Evolutionary conservation across 2,329 filamentous ascomycete species (phyloP), one percentile per base, ranked within the genome.

Genomic region (Colletotrichum melonis): DNA sequence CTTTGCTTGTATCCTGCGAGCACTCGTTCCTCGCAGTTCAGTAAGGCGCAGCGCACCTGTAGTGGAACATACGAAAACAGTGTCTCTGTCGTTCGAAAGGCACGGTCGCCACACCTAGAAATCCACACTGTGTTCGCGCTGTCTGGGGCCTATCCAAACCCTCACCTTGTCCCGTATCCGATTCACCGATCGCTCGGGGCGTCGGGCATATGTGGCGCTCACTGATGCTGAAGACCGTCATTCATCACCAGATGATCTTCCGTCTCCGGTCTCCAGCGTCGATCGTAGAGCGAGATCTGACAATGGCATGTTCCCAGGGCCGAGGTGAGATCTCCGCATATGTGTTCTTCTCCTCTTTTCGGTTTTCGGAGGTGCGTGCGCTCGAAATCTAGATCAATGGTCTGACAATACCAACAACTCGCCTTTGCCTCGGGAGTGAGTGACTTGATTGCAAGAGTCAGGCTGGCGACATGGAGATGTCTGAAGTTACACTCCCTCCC

Each of bases 371-470:
- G 57, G 42, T 54, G 57, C 58, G 22, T 30, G 24, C n/a, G 30
- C 22, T 58, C 28, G 26, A 35, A 6, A 54, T 63, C 30, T 24
- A 57, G 30, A 67, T 67, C 32, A 56, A 67, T 67, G 56, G 19
- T 46, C 38, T 52, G 68, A 74, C 57, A 63, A 63, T 24, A 22
- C 42, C 52, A 24, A 35, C 11, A 49, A n/a, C 28, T 16, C 46
- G 52, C 38, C 42, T 24, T 56, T 55, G 70, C 59, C n/a, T 24
- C 59, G 54, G 54, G n/a, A 19, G 56, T 38, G 57, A 26, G 28
- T 56, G 52, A 63, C 42, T 63, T 63, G 49, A 28, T 55, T 55
- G 67, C 57, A 73, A 73, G 67, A 73, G 67, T 70, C 70, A 73
- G 55, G 38, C 67, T 67, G 62, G 72, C 54, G 52, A 74, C 63